phyloP scores from a whole-genome alignment of 2,329 filamentous ascomycete species.

The Hirsutella rhossiliensis region DNA sequence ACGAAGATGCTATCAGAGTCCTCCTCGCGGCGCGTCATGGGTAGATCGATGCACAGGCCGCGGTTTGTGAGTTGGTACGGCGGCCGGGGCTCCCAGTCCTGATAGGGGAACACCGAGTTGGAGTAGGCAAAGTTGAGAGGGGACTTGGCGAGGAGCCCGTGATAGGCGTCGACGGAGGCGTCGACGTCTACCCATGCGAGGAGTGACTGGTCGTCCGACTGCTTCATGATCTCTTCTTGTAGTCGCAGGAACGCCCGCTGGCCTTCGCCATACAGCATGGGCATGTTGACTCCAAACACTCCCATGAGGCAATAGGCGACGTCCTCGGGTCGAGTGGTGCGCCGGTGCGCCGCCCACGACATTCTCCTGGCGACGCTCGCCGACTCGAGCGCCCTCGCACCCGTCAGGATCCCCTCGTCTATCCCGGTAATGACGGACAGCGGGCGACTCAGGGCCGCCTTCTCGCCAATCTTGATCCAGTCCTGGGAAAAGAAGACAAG shows the following conservation, averaged over 20 bases:
- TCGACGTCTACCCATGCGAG: neutral
- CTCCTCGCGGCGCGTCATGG: no score
- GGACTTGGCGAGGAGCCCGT: neutral
- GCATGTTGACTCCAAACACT: conserved; percentile 17
- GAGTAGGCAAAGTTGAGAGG: neutral
- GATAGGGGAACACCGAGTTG: neutral
- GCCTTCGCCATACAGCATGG: conserved; percentile 16
- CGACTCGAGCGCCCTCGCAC: no score
- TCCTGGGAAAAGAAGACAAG: conserved; percentile 18
- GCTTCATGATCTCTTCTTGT: conserved; percentile 10
- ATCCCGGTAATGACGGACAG: conserved; percentile 10
- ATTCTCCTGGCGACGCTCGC: no score
- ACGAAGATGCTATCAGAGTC: no score
- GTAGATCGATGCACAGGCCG: no score
- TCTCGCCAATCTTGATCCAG: no score
- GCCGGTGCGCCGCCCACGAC: conserved; percentile 14
- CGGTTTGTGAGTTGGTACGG: no score
- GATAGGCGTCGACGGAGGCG: neutral
- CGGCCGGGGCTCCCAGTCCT: neutral
- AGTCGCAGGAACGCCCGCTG: conserved; percentile 10
- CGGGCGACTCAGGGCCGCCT: no score
- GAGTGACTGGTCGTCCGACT: neutral
- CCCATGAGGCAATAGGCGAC: conserved; percentile 17
- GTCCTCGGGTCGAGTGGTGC: conserved; percentile 14
- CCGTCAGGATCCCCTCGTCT: no score